Percentiles rank a stretch among this genome's conserved stretches.
phyloP scores from a whole-genome alignment of 768 basidiomycete species.

The Boletus coccyginus region DNA sequence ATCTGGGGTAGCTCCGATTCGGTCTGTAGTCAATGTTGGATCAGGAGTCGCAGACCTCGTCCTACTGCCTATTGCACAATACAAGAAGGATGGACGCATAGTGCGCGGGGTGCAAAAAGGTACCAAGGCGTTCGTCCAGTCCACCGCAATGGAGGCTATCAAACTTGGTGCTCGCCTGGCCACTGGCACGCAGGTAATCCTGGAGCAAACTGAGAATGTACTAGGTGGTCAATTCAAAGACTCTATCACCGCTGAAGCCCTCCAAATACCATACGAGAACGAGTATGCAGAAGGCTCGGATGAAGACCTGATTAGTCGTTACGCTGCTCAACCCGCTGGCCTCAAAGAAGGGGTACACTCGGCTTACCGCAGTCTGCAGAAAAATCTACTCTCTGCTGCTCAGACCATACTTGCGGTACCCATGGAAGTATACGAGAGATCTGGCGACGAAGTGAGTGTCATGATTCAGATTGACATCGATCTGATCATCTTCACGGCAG shows the following conservation, averaged over 20 bases:
- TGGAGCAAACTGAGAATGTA: constrained; percentile 92
- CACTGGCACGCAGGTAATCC: constrained; percentile 95
- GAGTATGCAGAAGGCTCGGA: constrained; percentile 32
- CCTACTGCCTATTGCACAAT: constrained; percentile 93
- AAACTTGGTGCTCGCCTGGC: constrained; percentile 91
- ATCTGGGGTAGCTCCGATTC: constrained; percentile 93
- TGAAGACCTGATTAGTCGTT: constrained; percentile 75
- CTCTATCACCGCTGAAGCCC: constrained; percentile 62
- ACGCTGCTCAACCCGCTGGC: constrained; percentile 86
- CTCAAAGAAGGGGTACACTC: constrained; percentile 85
- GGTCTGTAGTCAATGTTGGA: constrained; percentile 95
- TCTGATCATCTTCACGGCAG: constrained; percentile 38
- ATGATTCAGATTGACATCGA: neutral
- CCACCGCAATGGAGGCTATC: constrained; percentile 93
- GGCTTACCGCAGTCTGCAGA: constrained; percentile 86
- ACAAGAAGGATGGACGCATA: constrained; percentile 93
- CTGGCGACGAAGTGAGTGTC: constrained; percentile 76
- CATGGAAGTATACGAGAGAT: constrained; percentile 97
- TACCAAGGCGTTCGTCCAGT: constrained; percentile 87
- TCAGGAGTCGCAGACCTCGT: constrained; percentile 96
- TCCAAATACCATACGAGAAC: constrained; percentile 44
- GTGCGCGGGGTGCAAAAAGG: constrained; percentile 94
- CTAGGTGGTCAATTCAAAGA: constrained; percentile 77
- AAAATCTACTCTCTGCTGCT: constrained; percentile 89
- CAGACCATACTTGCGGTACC: constrained; percentile 98